Percentiles rank a stretch among this genome's conserved stretches.
Conservation (phyloP, 257 asterid genomes). For the Scutellaria minor region DNA sequence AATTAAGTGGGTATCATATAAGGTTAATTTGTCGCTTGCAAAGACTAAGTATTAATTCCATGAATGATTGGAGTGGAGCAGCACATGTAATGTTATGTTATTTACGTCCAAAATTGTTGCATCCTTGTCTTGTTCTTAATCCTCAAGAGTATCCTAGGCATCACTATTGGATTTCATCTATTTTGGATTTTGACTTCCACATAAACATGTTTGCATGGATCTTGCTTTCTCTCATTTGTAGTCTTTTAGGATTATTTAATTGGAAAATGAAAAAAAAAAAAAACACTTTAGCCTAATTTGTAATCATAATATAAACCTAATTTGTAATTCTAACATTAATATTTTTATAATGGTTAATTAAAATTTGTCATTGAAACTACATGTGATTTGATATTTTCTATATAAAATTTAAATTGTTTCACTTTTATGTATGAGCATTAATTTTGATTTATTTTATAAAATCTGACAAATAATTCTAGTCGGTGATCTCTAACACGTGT, state of each 20-base stretch:
- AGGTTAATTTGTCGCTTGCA: constrained; percentile 23
- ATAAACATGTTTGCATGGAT: constrained; percentile 18
- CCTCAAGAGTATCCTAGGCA: constrained; percentile 43
- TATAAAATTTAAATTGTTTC: too few relatives aligned
- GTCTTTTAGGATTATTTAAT: neutral
- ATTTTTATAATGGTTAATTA: too few relatives aligned
- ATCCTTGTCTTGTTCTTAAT: constrained; percentile 29
- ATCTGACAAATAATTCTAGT: too few relatives aligned
- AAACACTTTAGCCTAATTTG: too few relatives aligned
- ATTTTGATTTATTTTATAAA: too few relatives aligned
- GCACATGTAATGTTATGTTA: constrained; percentile 38
- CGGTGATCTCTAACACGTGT: too few relatives aligned
- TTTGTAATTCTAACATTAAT: too few relatives aligned
- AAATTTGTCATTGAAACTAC: too few relatives aligned
- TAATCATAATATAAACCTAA: too few relatives aligned
- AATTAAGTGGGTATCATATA: constrained; percentile 7
- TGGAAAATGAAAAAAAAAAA: too few relatives aligned
- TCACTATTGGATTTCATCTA: neutral
- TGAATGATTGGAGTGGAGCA: neutral
- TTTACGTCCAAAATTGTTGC: constrained; percentile 19
- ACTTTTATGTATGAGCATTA: too few relatives aligned
- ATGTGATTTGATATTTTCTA: too few relatives aligned
- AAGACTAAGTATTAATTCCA: neutral
- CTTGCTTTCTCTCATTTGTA: neutral
- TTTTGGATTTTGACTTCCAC: constrained; percentile 15